phyloP scores from a whole-genome alignment of 371 early-diverging fungal genomes.

The Rhizopus delemar region DNA sequence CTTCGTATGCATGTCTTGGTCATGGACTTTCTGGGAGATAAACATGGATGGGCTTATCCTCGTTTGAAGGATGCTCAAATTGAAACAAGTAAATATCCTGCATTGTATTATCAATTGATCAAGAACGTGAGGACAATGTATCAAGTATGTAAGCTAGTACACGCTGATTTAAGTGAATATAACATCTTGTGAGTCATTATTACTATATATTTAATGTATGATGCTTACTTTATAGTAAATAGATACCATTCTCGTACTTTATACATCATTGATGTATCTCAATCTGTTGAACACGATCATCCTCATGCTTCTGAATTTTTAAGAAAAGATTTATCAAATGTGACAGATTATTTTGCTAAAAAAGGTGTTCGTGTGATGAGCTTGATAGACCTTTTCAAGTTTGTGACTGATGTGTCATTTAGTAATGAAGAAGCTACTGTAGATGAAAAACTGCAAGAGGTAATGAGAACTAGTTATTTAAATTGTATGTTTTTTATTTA shows the following conservation, averaged over 20 bases:
- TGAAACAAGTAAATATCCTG: slow-evolving; percentile 67
- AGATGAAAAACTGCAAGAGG: slow-evolving; percentile 54
- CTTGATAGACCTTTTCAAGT: slow-evolving; percentile 87
- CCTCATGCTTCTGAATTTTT: slow-evolving; percentile 98
- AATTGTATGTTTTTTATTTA: too few species aligned
- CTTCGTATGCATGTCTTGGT: slow-evolving; percentile 96
- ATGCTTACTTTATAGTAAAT: too few species aligned
- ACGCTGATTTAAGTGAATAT: slow-evolving; percentile 99
- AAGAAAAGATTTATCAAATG: slow-evolving; percentile 93
- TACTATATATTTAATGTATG: too few species aligned
- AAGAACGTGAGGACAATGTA: slow-evolving; percentile 94
- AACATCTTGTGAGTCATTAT: slow-evolving; percentile 82
- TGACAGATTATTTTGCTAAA: slow-evolving; percentile 93
- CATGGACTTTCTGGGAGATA: slow-evolving; percentile 95
- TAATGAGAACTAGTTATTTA: too few species aligned
- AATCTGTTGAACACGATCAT: slow-evolving; percentile 99
- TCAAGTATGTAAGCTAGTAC: slow-evolving; percentile 93
- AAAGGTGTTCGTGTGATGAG: slow-evolving; percentile 82
- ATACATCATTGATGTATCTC: slow-evolving; percentile 99
- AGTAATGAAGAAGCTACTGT: slow-evolving; percentile 66
- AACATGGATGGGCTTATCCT: slow-evolving; percentile 93
- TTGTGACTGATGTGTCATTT: slow-evolving; percentile 73
- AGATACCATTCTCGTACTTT: slow-evolving; percentile 80
- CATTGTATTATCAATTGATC: slow-evolving; percentile 86
- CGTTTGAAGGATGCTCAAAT: slow-evolving; percentile 94